These are phyloP conservation scores for Clarireedia homoeocarpa DNA, from an alignment of 2,329 filamentous ascomycete genomes.

Conservation along the genomic window DNA sequence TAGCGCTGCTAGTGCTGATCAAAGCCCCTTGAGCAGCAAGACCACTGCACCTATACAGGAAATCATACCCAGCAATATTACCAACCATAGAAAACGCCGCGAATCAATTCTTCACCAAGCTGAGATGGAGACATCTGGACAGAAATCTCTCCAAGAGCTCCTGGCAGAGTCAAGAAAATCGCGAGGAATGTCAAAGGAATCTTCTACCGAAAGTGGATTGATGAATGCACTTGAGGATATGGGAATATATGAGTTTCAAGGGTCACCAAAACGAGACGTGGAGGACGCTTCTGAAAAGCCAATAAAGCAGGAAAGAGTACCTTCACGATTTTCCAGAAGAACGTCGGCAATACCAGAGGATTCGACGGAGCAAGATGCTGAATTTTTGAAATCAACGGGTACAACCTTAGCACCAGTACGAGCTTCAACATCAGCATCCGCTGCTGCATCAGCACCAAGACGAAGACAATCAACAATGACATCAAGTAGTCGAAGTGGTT, in stretches of 20 bases:
- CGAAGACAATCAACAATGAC: constrained; percentile 26
- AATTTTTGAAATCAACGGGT: constrained; percentile 22
- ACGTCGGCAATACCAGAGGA: constrained; percentile 15
- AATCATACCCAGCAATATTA: constrained; percentile 22
- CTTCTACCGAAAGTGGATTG: constrained; percentile 12
- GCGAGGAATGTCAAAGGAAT: constrained; percentile 22
- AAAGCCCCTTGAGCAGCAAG: constrained; percentile 28
- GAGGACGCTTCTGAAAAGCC: constrained; percentile 10
- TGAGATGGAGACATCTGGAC: constrained; percentile 15
- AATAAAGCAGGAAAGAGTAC: constrained; percentile 14
- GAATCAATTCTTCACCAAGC: constrained; percentile 25
- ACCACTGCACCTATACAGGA: constrained; percentile 12
- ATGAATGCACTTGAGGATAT: constrained; percentile 19
- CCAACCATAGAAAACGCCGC: constrained; percentile 27
- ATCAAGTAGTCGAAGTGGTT: constrained; percentile 14
- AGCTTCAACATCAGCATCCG: constrained; percentile 21
- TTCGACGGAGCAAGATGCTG: constrained; percentile 14
- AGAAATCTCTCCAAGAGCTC: constrained; percentile 25
- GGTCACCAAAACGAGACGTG: constrained; percentile 16
- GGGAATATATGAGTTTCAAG: constrained; percentile 27
- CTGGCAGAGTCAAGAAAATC: constrained; percentile 24
- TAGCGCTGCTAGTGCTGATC: constrained; percentile 21
- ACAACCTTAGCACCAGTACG: constrained; percentile 16
- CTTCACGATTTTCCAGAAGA: constrained; percentile 20
- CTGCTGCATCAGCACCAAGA: constrained; percentile 13